Conservation (phyloP, 1,139 yeast genomes). For the Yamadazyma atmosphaerica region DNA sequence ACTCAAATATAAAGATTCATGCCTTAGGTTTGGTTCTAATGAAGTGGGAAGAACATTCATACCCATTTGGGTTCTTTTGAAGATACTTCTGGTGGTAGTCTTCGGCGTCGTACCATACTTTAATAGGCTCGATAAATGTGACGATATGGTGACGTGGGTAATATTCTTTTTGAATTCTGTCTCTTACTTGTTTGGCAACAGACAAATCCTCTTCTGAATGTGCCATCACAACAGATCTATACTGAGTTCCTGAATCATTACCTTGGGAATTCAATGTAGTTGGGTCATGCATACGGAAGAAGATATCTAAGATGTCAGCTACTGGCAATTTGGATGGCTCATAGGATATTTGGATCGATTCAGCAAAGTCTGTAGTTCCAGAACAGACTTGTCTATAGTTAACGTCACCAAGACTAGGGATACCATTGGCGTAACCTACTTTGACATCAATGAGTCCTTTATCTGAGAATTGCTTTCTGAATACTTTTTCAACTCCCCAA, state of each 20-base stretch:
- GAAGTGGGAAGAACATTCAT: conserved; percentile 87
- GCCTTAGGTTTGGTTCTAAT: conserved; percentile 46
- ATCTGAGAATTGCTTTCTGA: conserved; percentile 59
- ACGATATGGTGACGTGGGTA: conserved; percentile 46
- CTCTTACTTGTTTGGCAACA: conserved; percentile 28
- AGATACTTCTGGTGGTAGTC: conserved; percentile 87
- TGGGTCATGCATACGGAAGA: conserved; percentile 86
- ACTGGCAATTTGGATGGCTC: conserved; percentile 65
- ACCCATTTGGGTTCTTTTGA: conserved; percentile 76
- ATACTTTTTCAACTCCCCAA: conserved; percentile 94
- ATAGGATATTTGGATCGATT: conserved; percentile 77
- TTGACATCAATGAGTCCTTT: conserved; percentile 72
- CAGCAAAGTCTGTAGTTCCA: conserved; percentile 72
- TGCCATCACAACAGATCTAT: conserved; percentile 74
- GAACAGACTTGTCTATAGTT: conserved; percentile 74
- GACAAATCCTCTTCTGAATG: conserved; percentile 47
- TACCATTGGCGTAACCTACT: conserved; percentile 92
- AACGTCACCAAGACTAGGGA: conserved; percentile 47
- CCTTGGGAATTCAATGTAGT: conserved; percentile 67
- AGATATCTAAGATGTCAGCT: conserved; percentile 72
- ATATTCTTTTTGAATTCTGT: conserved; percentile 38
- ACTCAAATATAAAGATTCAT: conserved; percentile 10
- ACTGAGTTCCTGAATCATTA: conserved; percentile 81
- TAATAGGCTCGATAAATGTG: conserved; percentile 69
- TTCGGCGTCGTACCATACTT: conserved; percentile 86